Evolutionary conservation across 2,329 filamentous ascomycete species (phyloP).

Genomic region (Colletotrichum liaoningense): DNA sequence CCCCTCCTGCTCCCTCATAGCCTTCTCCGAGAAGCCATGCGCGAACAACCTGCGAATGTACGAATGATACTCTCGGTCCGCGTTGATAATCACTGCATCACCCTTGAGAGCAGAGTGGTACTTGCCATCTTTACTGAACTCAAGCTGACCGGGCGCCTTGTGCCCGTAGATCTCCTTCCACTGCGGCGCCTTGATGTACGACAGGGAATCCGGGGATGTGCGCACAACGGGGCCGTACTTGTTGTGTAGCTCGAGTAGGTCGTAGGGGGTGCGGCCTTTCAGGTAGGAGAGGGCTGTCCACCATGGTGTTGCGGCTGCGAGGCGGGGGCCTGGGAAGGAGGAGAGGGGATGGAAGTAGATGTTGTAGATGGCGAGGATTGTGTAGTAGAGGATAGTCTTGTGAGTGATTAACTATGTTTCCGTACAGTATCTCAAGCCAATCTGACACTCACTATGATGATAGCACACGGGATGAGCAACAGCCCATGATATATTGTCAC

Average conservation of each 20-base stretch:
- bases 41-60: slow-evolving; percentile 24
- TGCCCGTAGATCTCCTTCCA: slow-evolving; percentile 55
- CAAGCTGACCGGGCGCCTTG: background rate
- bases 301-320: slow-evolving; percentile 12
- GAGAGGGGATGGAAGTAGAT: slow-evolving; percentile 47
- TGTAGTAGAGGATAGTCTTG: background rate
- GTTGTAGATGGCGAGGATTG: slow-evolving; percentile 40
- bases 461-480: background rate
- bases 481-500: background rate
- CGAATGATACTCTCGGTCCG: background rate
- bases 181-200: slow-evolving; percentile 49
- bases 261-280: slow-evolving; percentile 37
- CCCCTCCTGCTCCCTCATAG: slow-evolving; percentile 38
- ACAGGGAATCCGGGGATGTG: slow-evolving; percentile 57
- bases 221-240: slow-evolving; percentile 58
- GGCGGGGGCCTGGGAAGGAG: slow-evolving; percentile 42
- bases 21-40: slow-evolving; percentile 39
- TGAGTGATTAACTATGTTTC: background rate
- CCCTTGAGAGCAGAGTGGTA: background rate
- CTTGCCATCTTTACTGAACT: slow-evolving; percentile 25
- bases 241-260: slow-evolving; percentile 47
- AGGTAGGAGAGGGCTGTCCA: slow-evolving; percentile 14
- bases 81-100: slow-evolving; percentile 34
- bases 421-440: fast-evolving
- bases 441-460: background rate